phyloP scores from a whole-genome alignment of 2,329 filamentous ascomycete genomes.

The Raffaelea albimanens region DNA sequence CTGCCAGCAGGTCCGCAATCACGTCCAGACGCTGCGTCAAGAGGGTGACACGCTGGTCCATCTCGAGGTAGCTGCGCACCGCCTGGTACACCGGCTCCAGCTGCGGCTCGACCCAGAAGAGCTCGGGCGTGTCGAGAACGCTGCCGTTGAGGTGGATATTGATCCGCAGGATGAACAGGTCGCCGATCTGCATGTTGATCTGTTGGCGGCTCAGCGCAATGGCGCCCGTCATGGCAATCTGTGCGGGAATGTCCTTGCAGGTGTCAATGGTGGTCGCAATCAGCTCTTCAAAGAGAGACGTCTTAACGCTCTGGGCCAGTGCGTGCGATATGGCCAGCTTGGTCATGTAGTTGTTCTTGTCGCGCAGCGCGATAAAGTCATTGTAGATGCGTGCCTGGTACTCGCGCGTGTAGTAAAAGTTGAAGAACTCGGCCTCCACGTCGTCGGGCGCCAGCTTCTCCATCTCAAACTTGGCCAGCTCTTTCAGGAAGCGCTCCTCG shows the following conservation, averaged over 20 bases:
- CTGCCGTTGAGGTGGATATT: conserved; percentile 97
- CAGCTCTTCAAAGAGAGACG: conserved; percentile 90
- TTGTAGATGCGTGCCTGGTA: conserved; percentile 99
- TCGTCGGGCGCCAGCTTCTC: conserved; percentile 84
- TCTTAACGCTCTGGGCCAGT: conserved; percentile 93
- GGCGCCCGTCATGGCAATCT: conserved; percentile 87
- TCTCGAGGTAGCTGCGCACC: conserved; percentile 90
- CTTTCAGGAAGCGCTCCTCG: conserved; percentile 84
- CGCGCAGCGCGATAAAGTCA: conserved; percentile 90
- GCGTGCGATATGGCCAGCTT: conserved; percentile 96
- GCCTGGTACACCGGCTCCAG: conserved; percentile 94
- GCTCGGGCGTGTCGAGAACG: conserved; percentile 89
- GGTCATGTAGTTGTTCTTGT: conserved; percentile 96
- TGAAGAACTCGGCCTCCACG: conserved; percentile 94
- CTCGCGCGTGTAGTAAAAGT: conserved; percentile 97
- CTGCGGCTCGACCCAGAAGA: conserved; percentile 98
- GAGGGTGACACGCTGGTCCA: conserved; percentile 88
- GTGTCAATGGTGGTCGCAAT: conserved; percentile 89
- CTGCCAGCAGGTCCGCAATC: conserved; percentile 84
- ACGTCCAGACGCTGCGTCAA: conserved; percentile 86
- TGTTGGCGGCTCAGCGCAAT: conserved; percentile 76
- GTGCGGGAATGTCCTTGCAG: conserved; percentile 84
- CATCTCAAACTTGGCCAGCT: conserved; percentile 86
- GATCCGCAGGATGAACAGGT: conserved; percentile 94
- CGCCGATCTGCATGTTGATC: conserved; percentile 99